Base-by-base conservation (phyloP, 192 early-diverging fungal species). In the Coemansia umbellata region DNA sequence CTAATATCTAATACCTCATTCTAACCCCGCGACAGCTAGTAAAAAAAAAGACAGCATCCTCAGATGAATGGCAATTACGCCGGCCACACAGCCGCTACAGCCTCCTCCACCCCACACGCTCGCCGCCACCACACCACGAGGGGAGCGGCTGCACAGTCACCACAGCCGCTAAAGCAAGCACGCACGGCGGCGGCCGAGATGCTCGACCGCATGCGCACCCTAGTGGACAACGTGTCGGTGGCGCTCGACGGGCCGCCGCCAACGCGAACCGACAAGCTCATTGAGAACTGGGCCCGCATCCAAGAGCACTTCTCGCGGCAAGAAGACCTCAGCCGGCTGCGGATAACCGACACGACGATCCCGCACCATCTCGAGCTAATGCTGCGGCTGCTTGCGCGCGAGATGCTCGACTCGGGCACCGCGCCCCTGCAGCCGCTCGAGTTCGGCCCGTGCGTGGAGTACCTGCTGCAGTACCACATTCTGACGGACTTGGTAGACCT, bases 371-470 rank as follows among this genome's bases (percentile, higher is more conserved):
- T 78, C 7, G 64, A 78, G 31, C 9, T 27, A 19, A 65, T 69
- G 58, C 53, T 78, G 22, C 47, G 52, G 13, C 21, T 56, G 1
- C 41, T 78, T 0, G 60, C 57, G 0, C 27, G 47, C 4, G 68
- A 78, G 47, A 69, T 69, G 31, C 32, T 57, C 32, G 42, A 62
- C 10, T 43, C 50, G 1, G 50, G 31, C 0, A 47, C 6, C 26
- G n/a, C 5, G 15, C n/a, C 37, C 13, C 56, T 50, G 22, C 60
- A 62, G 58, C 59, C 61, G 56, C 54, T 72, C 6, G 61, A 78
- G 42, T 64, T 78, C 23, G 69, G 68, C 5, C 50, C 68, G 26
- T 78, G 75, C 37, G 43, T 72, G 21, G 69, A 72, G 69, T 66
- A 58, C 32, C 45, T 78, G 30, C 41, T 70, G 39, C 66, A 71